phyloP scores from a whole-genome alignment of 1,284 basidiomycete genomes.

The Rugosomyces carneus region DNA sequence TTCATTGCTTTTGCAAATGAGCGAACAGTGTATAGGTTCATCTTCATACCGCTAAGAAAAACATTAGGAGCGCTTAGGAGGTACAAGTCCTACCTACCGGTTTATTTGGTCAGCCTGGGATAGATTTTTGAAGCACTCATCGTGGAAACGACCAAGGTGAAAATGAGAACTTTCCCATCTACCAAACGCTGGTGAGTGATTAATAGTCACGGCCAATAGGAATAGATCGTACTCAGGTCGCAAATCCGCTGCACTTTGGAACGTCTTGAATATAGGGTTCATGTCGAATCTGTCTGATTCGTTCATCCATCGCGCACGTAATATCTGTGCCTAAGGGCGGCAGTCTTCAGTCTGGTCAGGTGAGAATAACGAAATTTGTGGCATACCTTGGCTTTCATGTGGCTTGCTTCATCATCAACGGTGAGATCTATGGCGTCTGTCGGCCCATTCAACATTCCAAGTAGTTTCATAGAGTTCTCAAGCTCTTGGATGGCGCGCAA shows the following conservation, averaged over 20 bases:
- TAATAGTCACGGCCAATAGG: constrained; percentile 2
- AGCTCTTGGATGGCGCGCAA: constrained; percentile 87
- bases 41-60: constrained; percentile 43
- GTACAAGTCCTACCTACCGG: constrained; percentile 35
- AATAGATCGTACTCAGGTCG: constrained; percentile 46
- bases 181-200: constrained; percentile 7
- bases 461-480: constrained; percentile 65
- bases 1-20: constrained; percentile 74
- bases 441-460: constrained; percentile 35
- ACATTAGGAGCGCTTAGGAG: not conserved
- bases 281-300: constrained; percentile 84
- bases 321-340: constrained; percentile 55
- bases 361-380: not conserved
- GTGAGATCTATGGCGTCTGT: constrained; percentile 52
- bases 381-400: constrained; percentile 67
- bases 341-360: not conserved
- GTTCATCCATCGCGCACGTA: constrained; percentile 92
- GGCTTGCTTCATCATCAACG: constrained; percentile 41
- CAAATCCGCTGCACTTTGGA: constrained; percentile 50
- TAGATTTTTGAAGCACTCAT: constrained; percentile 63
- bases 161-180: constrained; percentile 88
- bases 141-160: constrained; percentile 84
- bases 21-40: constrained; percentile 60
- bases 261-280: constrained; percentile 57
- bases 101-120: constrained; percentile 39